Percentiles rank a stretch among this genome's conserved stretches.
Evolutionary conservation across 768 basidiomycete genomes (phyloP).

Genomic region (Mrakia frigida): DNA sequence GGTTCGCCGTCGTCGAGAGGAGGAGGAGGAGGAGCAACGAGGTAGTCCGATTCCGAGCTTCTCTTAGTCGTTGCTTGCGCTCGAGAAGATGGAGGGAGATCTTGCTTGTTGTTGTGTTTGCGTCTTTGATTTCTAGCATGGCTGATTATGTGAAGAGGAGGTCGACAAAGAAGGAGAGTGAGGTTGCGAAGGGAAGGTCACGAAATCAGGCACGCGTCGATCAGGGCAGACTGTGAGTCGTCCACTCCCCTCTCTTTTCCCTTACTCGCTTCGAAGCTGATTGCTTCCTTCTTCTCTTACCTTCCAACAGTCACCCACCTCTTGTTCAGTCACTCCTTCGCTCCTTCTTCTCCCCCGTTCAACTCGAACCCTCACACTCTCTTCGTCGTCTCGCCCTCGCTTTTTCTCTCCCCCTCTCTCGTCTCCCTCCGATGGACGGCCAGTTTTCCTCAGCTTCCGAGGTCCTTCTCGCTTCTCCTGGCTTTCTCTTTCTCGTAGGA

Average conservation of each 20-base stretch:
- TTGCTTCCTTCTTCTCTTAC: neutral
- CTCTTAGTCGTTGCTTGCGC: neutral
- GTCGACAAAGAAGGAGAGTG: neutral
- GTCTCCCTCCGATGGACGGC: neutral
- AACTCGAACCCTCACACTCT: neutral
- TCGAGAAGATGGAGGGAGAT: too few species aligned
- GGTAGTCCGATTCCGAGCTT: neutral
- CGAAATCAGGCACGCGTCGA: neutral
- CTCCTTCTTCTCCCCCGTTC: neutral
- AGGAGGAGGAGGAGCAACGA: too few species aligned
- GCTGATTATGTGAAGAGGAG: neutral
- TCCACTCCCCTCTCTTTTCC: neutral
- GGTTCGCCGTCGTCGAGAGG: neutral
- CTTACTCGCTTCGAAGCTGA: neutral
- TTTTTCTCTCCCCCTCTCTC: neutral
- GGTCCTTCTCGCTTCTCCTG: neutral
- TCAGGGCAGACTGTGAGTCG: neutral
- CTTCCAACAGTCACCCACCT: neutral
- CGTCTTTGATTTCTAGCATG: too few species aligned
- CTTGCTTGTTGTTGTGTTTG: too few species aligned
- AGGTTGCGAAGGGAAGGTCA: too few species aligned
- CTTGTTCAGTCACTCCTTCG: too few species aligned
- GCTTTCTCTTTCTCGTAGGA: neutral
- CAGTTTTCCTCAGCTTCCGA: neutral
- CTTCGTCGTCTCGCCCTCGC: neutral